Conservation (phyloP, 2,329 filamentous ascomycete species). For the Bipolaris oryzae region DNA sequence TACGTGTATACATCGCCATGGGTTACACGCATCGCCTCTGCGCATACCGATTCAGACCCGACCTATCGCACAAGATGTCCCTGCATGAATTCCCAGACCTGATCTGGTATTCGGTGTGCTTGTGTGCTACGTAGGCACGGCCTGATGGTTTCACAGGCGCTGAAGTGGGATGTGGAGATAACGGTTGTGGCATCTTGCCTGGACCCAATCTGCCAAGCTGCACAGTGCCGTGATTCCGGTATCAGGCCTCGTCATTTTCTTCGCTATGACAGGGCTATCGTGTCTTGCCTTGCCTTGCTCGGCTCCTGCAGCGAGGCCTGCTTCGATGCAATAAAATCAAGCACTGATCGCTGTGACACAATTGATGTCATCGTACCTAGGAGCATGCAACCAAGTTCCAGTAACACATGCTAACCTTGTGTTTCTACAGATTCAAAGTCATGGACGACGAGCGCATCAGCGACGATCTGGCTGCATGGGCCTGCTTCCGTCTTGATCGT, state of each 20-base stretch:
- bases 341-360: not conserved
- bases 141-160: not conserved
- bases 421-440: slow-evolving; percentile 70
- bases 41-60: not conserved
- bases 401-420: slow-evolving; percentile 5
- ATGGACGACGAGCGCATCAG: slow-evolving; percentile 80
- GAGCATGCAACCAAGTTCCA: not conserved
- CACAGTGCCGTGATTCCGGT: slow-evolving; percentile 21
- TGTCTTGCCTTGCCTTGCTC: not conserved
- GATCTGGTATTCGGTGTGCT: not conserved
- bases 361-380: not conserved
- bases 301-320: not conserved
- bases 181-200: slow-evolving; percentile 9
- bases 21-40: not conserved
- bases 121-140: not conserved
- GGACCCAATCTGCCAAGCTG: slow-evolving; percentile 21
- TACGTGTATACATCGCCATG: slow-evolving; percentile 11
- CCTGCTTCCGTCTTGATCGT: slow-evolving; percentile 83
- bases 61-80: not conserved
- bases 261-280: slow-evolving; percentile 2
- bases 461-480: slow-evolving; percentile 85
- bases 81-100: not conserved
- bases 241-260: slow-evolving; percentile 22
- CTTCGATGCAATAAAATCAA: not conserved
- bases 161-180: not conserved